Evolutionary conservation across 257 asterid species (phyloP).

Genomic region (Agastache rugosa): DNA sequence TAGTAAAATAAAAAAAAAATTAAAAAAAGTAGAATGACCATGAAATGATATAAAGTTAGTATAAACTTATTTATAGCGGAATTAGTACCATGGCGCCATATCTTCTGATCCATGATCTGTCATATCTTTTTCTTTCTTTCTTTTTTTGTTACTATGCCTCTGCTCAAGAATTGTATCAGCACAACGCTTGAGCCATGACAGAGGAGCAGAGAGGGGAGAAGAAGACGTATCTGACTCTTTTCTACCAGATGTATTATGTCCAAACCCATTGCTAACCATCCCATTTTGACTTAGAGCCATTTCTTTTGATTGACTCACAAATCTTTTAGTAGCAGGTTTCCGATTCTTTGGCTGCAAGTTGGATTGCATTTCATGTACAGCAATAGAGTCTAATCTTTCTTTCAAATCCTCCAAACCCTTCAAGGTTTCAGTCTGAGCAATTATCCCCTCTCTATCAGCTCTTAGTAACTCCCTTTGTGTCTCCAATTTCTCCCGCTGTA

Average conservation of each 20-base stretch:
- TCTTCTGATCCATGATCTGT: conserved; percentile 47
- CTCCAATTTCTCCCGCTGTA: conserved; percentile 88
- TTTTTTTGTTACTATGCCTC: conserved; percentile 62
- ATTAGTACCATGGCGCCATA: conserved; percentile 52
- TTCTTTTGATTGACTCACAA: conserved; percentile 41
- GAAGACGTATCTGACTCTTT: conserved; percentile 52
- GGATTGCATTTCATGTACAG: conserved; percentile 53
- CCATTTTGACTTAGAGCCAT: conserved; percentile 45
- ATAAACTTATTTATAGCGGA: conserved; percentile 17
- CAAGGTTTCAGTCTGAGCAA: conserved; percentile 73
- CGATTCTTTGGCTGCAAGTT: conserved; percentile 46
- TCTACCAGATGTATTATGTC: conserved; percentile 37
- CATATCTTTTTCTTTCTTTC: conserved; percentile 59
- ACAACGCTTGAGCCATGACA: conserved; percentile 87
- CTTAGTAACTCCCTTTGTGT: conserved; percentile 86
- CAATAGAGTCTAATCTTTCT: conserved; percentile 68
- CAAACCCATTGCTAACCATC: conserved; percentile 49
- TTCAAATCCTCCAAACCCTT: conserved; percentile 79
- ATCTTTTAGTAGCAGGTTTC: conserved; percentile 44
- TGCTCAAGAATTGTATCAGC: conserved; percentile 90
- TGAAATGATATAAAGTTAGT: conserved; percentile 2
- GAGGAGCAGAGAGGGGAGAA: conserved; percentile 78
- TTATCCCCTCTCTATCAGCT: conserved; percentile 83
- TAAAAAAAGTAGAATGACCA: background rate
- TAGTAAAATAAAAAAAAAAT: background rate